Evolutionary conservation across 225 moss, liverwort and hornwort genomes (phyloP).

Genomic region (Asterella californica): DNA sequence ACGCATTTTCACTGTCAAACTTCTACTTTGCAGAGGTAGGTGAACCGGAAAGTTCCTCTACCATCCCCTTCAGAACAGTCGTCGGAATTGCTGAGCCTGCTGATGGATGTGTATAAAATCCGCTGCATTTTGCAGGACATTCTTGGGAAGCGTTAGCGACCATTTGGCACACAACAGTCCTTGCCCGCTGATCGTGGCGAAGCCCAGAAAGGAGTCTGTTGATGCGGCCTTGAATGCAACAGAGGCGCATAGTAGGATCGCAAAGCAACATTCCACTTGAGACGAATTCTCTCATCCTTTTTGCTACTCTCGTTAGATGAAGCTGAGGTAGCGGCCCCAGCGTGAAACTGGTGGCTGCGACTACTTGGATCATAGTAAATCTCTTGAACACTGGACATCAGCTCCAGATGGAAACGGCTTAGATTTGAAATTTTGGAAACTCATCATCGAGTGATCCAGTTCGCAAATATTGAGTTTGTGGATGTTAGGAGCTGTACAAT

Average conservation of each 20-base stretch:
- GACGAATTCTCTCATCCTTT: background rate
- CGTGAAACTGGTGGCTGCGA: background rate
- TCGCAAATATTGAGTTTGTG: background rate
- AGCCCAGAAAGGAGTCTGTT: constrained; percentile 23
- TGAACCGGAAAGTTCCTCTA: too few species aligned
- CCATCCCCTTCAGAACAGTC: too few species aligned
- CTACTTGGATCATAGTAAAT: background rate
- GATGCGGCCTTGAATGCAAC: background rate
- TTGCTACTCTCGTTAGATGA: background rate
- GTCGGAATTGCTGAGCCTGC: background rate
- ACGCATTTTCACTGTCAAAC: background rate
- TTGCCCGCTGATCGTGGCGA: constrained; percentile 87
- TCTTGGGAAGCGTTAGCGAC: constrained; percentile 84
- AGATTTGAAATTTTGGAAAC: background rate
- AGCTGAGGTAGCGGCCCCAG: background rate
- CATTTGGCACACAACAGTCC: constrained; percentile 83
- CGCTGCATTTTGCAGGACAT: constrained; percentile 46
- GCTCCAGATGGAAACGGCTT: background rate
- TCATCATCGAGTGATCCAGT: background rate
- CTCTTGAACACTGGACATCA: background rate
- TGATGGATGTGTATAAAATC: background rate
- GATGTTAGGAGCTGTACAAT: background rate
- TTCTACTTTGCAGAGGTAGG: too few species aligned
- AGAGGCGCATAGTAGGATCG: background rate
- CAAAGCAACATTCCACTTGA: constrained; percentile 6